A percentile compares a stretch with the other conserved stretches of the same genome.
Conservation (phyloP, 2,329 filamentous ascomycete species). For the Talaromyces verruculosus region DNA sequence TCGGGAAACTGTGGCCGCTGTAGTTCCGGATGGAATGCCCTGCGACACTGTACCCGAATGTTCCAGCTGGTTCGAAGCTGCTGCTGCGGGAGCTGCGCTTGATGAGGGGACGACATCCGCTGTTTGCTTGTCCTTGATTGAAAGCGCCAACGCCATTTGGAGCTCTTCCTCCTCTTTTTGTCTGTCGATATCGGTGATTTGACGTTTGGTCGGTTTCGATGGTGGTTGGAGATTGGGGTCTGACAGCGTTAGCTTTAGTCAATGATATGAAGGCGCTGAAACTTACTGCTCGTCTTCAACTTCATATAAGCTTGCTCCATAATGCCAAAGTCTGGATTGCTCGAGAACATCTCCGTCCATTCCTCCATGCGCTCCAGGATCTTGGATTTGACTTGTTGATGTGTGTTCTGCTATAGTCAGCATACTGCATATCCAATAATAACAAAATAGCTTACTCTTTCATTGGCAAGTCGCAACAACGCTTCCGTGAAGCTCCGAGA, state of each 20-base stretch:
- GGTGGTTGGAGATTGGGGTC: conserved; percentile 90
- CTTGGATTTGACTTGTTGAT: conserved; percentile 94
- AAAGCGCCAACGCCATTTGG: conserved; percentile 91
- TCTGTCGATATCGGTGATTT: conserved; percentile 84
- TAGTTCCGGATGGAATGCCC: conserved; percentile 72
- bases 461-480: conserved; percentile 82
- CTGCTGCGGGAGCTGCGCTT: conserved; percentile 28
- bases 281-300: conserved; percentile 68
- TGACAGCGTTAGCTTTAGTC: conserved; percentile 33
- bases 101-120: conserved; percentile 40
- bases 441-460: conserved; percentile 56
- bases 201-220: conserved; percentile 88
- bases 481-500: conserved; percentile 94
- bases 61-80: conserved; percentile 37
- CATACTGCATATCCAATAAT: not conserved
- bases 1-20: conserved; percentile 91
- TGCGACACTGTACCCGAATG: conserved; percentile 42
- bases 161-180: conserved; percentile 96
- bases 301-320: conserved; percentile 95
- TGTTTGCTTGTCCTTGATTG: conserved; percentile 72
- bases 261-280: not conserved
- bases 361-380: conserved; percentile 95
- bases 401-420: conserved; percentile 65
- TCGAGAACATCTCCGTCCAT: conserved; percentile 92
- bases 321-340: conserved; percentile 87